phyloP scores from a whole-genome alignment of 2,329 filamentous ascomycete species.

The Penicillium sp. region DNA sequence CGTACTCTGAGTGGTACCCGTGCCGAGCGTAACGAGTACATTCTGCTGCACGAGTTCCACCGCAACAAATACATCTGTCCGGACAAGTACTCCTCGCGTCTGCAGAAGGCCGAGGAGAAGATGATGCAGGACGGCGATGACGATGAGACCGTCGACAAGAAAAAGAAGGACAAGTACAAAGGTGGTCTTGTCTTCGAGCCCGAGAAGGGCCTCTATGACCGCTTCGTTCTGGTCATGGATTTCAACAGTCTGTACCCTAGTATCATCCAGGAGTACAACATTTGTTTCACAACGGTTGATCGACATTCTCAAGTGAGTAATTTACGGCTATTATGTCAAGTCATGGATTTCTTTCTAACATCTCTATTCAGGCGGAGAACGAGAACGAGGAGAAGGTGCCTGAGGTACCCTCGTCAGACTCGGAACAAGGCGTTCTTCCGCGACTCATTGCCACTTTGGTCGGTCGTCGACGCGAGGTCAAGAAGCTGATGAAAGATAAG shows the following conservation, averaged over 20 bases:
- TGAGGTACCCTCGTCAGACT: constrained; percentile 70
- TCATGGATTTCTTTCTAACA: not conserved
- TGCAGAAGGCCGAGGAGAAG: constrained; percentile 70
- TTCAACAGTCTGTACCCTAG: constrained; percentile 99
- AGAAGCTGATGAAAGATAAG: constrained; percentile 95
- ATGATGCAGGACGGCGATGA: constrained; percentile 63
- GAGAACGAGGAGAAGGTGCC: constrained; percentile 86
- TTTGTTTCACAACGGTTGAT: constrained; percentile 97
- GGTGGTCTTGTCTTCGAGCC: constrained; percentile 98
- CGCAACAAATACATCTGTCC: constrained; percentile 97
- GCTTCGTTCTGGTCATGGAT: constrained; percentile 98
- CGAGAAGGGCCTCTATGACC: constrained; percentile 95
- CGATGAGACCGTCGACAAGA: constrained; percentile 65
- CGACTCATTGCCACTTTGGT: constrained; percentile 90
- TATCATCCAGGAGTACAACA: constrained; percentile 99
- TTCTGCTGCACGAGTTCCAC: constrained; percentile 94
- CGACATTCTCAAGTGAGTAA: constrained; percentile 65
- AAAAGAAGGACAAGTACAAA: constrained; percentile 99
- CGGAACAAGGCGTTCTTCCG: constrained; percentile 82
- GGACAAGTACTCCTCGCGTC: constrained; percentile 84
- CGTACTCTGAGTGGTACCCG: constrained; percentile 92
- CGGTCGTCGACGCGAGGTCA: constrained; percentile 83
- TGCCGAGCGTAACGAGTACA: constrained; percentile 98
- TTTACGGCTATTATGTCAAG: not conserved
- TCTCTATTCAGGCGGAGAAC: constrained; percentile 45